Evolutionary conservation across 2,329 filamentous ascomycete genomes (phyloP), one percentile per base, ranked within the genome.

Genomic region (Xylariaceae sp.): DNA sequence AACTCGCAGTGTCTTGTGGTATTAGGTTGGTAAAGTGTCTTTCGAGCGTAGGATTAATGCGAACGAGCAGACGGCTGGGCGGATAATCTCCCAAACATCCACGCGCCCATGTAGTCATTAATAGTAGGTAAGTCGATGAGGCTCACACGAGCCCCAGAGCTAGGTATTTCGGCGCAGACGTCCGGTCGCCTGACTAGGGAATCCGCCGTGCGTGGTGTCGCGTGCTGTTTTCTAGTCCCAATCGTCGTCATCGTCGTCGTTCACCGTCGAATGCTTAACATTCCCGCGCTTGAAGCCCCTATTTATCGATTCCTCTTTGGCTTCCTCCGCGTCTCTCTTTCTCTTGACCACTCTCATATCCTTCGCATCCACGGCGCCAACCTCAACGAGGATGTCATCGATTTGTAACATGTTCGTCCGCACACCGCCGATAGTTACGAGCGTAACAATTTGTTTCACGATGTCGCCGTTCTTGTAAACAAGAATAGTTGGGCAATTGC

Each of bases 381-480:
- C 80, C 52, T 92, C 88, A 1, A 97, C 82, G 44, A 99, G 77
- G 47, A 97, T 73, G 66, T 87, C 84, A 72, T 97, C 92, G 61
- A 97, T 77, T 71, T 95, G 87, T 75, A 83, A 76, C 78, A 91
- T 81, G 65, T 79, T 86, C 58, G 88, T 90, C 64, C 82, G 81
- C 2, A 83, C 81, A 3, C 94, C 94, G 8, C 86, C 85, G 51
- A 97, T 75, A 56, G 90, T 90, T 68, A 84, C 82, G 64, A 99
- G 76, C 3, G 93, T 97, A n/a, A 99, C 89, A 55, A 97, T 77
- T 75, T 99, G 94, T 77, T 86, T 90, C 72, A 87, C 86, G 65
- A 99, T 96, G 72, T 99, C 90, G 15, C 91, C 92, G 68, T 96
- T 91, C 72, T 88, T 88, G 76, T 99, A 99, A 0, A 96, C 84